phyloP scores from a whole-genome alignment of 345 rosid genomes.

The Aquilaria sinensis region DNA sequence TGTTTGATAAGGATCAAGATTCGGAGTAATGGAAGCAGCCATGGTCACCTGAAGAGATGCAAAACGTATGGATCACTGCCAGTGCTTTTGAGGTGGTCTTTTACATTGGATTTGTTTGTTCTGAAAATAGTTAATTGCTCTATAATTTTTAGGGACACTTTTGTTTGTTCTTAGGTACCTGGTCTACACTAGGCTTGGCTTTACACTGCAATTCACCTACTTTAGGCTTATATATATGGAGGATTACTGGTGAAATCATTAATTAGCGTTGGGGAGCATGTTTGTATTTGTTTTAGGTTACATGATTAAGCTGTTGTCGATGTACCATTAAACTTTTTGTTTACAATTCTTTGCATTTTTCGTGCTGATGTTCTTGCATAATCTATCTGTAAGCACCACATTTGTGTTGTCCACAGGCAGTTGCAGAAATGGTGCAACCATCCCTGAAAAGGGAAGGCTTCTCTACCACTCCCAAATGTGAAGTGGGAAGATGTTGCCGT shows the following conservation, averaged over 20 bases:
- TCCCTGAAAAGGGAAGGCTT: constrained; percentile 88
- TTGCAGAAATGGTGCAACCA: constrained; percentile 68
- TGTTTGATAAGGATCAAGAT: constrained; percentile 23
- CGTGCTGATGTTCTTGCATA: no score
- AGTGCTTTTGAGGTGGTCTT: constrained; percentile 71
- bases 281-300: no score
- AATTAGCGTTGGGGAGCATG: no score
- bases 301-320: no score
- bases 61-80: constrained; percentile 62
- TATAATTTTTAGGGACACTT: not conserved
- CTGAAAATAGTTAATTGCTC: not conserved
- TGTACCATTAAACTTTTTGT: no score
- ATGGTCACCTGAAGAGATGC: constrained; percentile 76
- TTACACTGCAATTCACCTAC: no score
- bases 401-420: constrained; percentile 42
- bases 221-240: no score
- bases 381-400: no score
- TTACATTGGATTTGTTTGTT: no score
- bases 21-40: constrained; percentile 72
- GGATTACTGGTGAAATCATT: no score
- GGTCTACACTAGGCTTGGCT: no score
- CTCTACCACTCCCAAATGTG: constrained; percentile 70
- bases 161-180: not conserved
- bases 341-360: no score
- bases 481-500: constrained; percentile 97